phyloP scores from a whole-genome alignment of 495 filamentous ascomycete genomes.

The Astrothelium macrocarpum region DNA sequence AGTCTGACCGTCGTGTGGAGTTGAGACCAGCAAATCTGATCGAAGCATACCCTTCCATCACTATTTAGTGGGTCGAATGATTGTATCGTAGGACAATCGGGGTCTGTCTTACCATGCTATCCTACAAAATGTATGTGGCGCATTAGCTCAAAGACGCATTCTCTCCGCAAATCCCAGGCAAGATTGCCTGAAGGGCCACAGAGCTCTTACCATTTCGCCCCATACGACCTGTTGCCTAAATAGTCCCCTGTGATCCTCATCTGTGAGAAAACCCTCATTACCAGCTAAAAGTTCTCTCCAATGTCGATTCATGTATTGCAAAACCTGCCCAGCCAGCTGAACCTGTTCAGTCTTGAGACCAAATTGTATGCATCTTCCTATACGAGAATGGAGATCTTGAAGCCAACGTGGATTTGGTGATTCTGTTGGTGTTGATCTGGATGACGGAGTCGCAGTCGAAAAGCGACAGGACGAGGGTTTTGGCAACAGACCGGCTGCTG shows the following conservation, averaged over 20 bases:
- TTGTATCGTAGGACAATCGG: background rate
- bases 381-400: conserved; percentile 55
- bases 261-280: conserved; percentile 71
- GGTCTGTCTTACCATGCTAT: conserved; percentile 44
- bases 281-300: conserved; percentile 74
- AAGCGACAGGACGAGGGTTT: background rate
- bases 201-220: conserved; percentile 70
- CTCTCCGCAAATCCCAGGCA: background rate
- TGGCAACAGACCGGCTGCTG: background rate
- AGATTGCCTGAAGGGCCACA: background rate
- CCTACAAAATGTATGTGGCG: conserved; percentile 33
- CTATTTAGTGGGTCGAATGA: background rate
- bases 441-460: background rate
- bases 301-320: conserved; percentile 53
- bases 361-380: conserved; percentile 80
- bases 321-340: conserved; percentile 48
- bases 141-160: background rate
- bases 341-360: conserved; percentile 56
- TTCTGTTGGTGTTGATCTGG: conserved; percentile 17
- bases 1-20: conserved; percentile 6
- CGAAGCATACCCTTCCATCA: conserved; percentile 23
- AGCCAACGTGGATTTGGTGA: conserved; percentile 55
- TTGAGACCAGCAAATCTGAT: background rate
- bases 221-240: conserved; percentile 68
- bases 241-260: conserved; percentile 52